Evolutionary conservation across 371 early-diverging fungal genomes (phyloP), one percentile per base, ranked within the genome.

Genomic region (Mucor sp.): DNA sequence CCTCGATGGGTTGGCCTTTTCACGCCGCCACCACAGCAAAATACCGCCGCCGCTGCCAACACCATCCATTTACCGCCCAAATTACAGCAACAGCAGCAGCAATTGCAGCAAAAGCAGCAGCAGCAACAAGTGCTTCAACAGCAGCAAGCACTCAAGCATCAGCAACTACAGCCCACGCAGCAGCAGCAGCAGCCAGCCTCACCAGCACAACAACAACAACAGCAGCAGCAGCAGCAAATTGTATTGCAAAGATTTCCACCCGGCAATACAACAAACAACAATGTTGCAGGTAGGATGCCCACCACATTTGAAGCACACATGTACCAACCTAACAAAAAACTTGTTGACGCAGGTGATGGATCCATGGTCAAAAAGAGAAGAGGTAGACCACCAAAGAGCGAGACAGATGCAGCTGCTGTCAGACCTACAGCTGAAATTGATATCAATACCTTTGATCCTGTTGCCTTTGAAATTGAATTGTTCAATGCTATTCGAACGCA

Each of bases 1-100:
- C 86, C 87, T 23, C 71, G 79, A 30, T 93, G 93, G 94, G 41
- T 62, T 39, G 84, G 84, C 0, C 23, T 84, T 15, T 78, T 84
- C 3, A 60, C 53, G 44, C 30, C 53, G 44, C 30, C 44, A n/a
- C 6, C 57, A 37, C 58, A 56, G 44, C 32, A 12, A 14, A 23
- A 9, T 11, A 4, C 48, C 23, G 48, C 23, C 19, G 21, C 47
- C 9, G 19, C 47, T 2, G 4, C 48, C 12, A 27, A 12, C 15
- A 43, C 50, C 1, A 32, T 33, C 8, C 23, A 57, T 17, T 44
- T 56, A 17, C 76, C 66, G 19, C 58, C 67, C 11, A 58, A 62
- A 58, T 19, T 66, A 19, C 63, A 48, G 12, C n/a, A 32, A 17
- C 68, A 60, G 25, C 50, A 41, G 32, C 58, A 48, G 30, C 58